Evolutionary conservation across 2,329 filamentous ascomycete genomes (phyloP), one percentile per base, ranked within the genome.

Genomic region (Waltergamsia citrina): DNA sequence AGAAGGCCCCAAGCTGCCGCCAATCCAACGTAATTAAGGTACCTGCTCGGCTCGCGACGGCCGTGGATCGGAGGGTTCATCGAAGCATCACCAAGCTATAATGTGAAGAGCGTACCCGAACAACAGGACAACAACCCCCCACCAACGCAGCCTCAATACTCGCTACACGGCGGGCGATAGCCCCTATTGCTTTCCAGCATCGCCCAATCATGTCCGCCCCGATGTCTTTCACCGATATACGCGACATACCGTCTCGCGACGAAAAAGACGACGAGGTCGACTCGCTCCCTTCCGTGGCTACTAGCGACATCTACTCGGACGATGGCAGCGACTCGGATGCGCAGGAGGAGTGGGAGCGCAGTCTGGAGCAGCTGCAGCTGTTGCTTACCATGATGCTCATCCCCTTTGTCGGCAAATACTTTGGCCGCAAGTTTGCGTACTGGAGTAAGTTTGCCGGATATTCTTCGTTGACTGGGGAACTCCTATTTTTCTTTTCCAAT

Each of bases 381-480:
- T 69, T 98, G 45, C 61, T 96, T 53, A 94, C 85, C 15, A 94
- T 98, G 86, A 83, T 96, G 32, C 60, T 96, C 46, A 81, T 98
- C 33, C 92, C 92, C 3, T 95, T 94, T 57, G 67, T 86, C 46
- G 92, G 92, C 38, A 98, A 96, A 62, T 96, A 87, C 62, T 77
- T 95, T 57, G 92, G 92, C 29, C 74, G 92, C 56, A 93, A 86
- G 59, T 93, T 88, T 65, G 90, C 90, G 39, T 95, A 94, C 55
- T 95, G 87, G 85, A 86, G 90, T 95, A 70, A 56, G 81, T 43
- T 14, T 27, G 10, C 4, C 10, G 9, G 14, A n/a, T 23, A 12
- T 10, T 8, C 21, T 14, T 6, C 12, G 12, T 6, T 6, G 6
- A 12, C n/a, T 27, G 8, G 15, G 8, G 15, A 12, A 17, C 28